Conservation (phyloP, 2,329 filamentous ascomycete species). For the Talaromyces pinophilus region DNA sequence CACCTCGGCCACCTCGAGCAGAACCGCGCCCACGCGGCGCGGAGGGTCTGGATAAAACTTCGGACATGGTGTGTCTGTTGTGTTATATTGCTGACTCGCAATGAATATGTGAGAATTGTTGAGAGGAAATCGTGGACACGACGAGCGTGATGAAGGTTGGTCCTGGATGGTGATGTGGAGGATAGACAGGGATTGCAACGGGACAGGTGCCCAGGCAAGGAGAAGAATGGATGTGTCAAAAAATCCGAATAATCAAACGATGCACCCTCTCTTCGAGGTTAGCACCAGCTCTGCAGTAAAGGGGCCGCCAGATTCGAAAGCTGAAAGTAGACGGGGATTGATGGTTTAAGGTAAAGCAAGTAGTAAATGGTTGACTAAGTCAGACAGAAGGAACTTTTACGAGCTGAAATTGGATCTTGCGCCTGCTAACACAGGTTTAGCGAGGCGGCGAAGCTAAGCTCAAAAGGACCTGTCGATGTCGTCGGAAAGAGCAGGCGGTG, state of each 20-base stretch:
- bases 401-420: conserved; percentile 27
- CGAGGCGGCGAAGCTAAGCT: conserved; percentile 28
- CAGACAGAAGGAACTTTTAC: conserved; percentile 25
- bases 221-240: conserved; percentile 33
- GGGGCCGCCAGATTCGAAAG: conserved; percentile 33
- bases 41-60: conserved; percentile 81
- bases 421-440: conserved; percentile 29
- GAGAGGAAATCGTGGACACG: conserved; percentile 31
- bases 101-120: conserved; percentile 29
- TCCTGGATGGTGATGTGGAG: not conserved
- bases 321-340: conserved; percentile 22
- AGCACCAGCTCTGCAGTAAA: conserved; percentile 40
- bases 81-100: conserved; percentile 26
- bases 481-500: conserved; percentile 6
- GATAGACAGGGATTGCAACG: conserved; percentile 21
- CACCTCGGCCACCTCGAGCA: conserved; percentile 79
- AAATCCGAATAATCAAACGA: conserved; percentile 34
- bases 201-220: conserved; percentile 31
- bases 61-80: conserved; percentile 70
- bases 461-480: not conserved
- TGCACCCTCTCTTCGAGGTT: conserved; percentile 44
- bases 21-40: conserved; percentile 87
- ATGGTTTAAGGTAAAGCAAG: conserved; percentile 25
- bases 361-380: conserved; percentile 20
- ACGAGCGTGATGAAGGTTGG: conserved; percentile 30